Evolutionary conservation across 2,329 filamentous ascomycete species (phyloP).

Genomic region (Graphilbum fragrans): DNA sequence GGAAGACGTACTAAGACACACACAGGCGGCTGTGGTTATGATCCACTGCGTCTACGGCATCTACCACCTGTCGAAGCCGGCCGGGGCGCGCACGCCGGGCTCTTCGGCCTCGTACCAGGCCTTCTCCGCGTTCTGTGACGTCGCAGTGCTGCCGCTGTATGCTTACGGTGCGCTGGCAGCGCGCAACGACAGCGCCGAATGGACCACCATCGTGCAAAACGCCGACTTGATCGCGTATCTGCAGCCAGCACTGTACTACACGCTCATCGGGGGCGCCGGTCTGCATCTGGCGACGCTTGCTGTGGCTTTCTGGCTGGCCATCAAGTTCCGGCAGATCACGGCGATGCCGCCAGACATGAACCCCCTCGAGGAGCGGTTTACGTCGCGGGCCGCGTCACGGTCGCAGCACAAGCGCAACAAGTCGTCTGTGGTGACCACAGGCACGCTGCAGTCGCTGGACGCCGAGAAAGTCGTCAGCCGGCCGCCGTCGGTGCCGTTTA

Average conservation of each 20-base stretch:
- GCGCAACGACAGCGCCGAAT: constrained; percentile 33
- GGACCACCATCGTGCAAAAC: constrained; percentile 57
- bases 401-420: constrained; percentile 60
- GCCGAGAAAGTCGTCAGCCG: constrained; percentile 40
- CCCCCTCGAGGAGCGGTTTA: constrained; percentile 76
- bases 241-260: constrained; percentile 55
- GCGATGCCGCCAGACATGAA: constrained; percentile 89
- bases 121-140: constrained; percentile 65
- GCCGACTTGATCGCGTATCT: constrained; percentile 45
- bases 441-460: constrained; percentile 27
- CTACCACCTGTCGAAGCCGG: constrained; percentile 64
- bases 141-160: constrained; percentile 41
- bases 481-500: constrained; percentile 58
- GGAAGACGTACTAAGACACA: neutral
- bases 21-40: constrained; percentile 62
- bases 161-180: constrained; percentile 38
- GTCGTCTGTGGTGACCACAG: constrained; percentile 37
- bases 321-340: constrained; percentile 73
- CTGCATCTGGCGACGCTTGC: constrained; percentile 60
- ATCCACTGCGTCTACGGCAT: constrained; percentile 65
- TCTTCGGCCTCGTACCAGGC: constrained; percentile 84
- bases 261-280: constrained; percentile 48
- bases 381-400: constrained; percentile 38
- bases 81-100: constrained; percentile 58
- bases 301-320: constrained; percentile 62